Percentiles rank a stretch among this genome's conserved stretches.
Conservation (phyloP, 345 rosid species). For the Corymbia maculata region DNA sequence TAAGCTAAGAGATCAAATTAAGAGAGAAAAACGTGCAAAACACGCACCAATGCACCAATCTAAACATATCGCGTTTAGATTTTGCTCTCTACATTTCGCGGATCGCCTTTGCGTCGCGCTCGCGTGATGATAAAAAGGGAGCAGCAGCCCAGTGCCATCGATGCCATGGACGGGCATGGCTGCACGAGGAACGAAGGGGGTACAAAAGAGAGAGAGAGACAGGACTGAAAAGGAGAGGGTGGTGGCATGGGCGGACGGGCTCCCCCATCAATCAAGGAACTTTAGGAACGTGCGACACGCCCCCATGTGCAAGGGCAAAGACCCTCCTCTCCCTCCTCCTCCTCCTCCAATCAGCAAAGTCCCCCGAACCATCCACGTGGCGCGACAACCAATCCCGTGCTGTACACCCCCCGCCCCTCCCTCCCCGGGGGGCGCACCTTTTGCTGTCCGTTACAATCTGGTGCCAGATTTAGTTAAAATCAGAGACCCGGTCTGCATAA, state of each 20-base stretch:
- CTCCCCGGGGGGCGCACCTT: not conserved
- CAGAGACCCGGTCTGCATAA: not conserved
- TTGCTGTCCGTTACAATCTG: not conserved
- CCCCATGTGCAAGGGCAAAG: not conserved
- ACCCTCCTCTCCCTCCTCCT: too few species aligned
- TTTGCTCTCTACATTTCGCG: not conserved
- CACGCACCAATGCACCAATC: not conserved
- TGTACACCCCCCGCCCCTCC: not conserved
- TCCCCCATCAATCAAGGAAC: not conserved
- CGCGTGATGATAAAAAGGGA: not conserved
- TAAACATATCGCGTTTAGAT: not conserved
- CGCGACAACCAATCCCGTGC: not conserved
- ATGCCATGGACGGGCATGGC: not conserved
- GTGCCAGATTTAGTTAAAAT: not conserved
- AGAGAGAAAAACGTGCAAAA: not conserved
- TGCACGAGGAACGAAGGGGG: not conserved
- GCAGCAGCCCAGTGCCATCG: not conserved
- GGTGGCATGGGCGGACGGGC: not conserved
- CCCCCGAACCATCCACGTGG: not conserved
- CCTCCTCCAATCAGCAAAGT: too few species aligned
- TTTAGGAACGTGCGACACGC: not conserved
- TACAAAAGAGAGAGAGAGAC: not conserved
- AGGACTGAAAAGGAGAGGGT: not conserved
- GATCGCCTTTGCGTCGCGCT: not conserved
- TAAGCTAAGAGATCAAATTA: not conserved